Conservation (phyloP, 2,329 filamentous ascomycete species). For the Penicillium griseofulvum region DNA sequence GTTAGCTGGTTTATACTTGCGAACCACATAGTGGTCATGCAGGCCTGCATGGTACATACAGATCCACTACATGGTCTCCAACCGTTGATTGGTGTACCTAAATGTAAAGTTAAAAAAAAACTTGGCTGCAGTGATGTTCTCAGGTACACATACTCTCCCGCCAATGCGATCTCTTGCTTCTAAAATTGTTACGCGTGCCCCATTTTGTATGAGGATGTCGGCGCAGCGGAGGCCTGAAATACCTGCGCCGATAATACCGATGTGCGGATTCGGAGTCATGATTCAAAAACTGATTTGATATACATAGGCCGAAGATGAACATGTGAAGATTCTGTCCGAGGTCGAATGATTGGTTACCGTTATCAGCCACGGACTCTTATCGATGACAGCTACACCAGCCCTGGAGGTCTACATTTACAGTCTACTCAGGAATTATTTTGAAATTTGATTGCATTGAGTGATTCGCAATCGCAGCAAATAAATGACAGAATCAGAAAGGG, state of each 20-base stretch:
- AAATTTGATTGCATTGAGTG: not conserved
- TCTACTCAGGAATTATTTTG: not conserved
- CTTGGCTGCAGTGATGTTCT: not conserved
- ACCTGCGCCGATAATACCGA: conserved; percentile 62
- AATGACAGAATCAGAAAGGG: not conserved
- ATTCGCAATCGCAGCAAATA: not conserved
- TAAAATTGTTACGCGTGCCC: conserved; percentile 57
- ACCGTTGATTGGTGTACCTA: conserved; percentile 52
- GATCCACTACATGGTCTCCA: conserved; percentile 54
- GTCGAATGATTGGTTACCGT: conserved; percentile 18
- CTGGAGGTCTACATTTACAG: not conserved
- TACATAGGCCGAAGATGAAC: conserved; percentile 4
- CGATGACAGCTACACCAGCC: not conserved
- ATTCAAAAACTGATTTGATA: not conserved
- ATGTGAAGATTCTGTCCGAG: not conserved
- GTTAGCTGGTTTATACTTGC: not conserved
- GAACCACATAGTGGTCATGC: not conserved
- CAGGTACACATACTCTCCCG: conserved; percentile 49
- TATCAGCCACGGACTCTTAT: conserved; percentile 3
- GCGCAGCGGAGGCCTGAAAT: conserved; percentile 60
- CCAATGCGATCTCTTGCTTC: conserved; percentile 60
- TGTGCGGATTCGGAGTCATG: conserved; percentile 45
- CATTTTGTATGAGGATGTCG: conserved; percentile 56
- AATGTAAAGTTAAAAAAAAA: conserved; percentile 7
- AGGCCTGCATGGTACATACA: conserved; percentile 44